phyloP scores from a whole-genome alignment of 768 basidiomycete genomes.

The Russula emetica region DNA sequence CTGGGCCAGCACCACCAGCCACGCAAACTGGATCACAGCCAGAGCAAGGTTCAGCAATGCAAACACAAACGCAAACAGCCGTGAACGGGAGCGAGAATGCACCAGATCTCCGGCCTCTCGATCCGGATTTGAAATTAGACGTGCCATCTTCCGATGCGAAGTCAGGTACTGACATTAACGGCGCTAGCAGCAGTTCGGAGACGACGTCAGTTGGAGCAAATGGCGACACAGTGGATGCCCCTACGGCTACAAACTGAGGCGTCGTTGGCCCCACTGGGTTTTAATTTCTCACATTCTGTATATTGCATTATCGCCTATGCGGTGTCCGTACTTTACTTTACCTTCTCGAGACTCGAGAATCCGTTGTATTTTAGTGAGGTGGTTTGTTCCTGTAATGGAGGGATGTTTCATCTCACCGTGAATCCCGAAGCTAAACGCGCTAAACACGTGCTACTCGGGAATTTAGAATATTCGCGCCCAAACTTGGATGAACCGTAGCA shows the following conservation, averaged over 20 bases:
- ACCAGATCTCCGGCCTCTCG: conserved; percentile 17
- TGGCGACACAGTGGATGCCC: conserved; percentile 1
- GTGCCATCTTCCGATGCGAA: conserved; percentile 11
- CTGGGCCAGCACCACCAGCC: conserved; percentile 11
- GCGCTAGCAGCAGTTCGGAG: conserved; percentile 15
- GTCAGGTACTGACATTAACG: conserved; percentile 19
- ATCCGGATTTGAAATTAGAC: conserved; percentile 16
- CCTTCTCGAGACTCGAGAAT: background rate
- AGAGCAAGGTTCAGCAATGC: conserved; percentile 9
- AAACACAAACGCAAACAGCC: background rate
- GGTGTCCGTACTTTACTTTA: conserved; percentile 9
- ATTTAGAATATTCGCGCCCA: background rate
- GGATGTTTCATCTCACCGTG: background rate
- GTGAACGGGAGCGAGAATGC: background rate
- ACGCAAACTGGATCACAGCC: conserved; percentile 16
- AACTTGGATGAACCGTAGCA: background rate
- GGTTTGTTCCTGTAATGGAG: background rate
- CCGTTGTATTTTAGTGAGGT: conserved; percentile 4
- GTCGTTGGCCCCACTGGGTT: background rate
- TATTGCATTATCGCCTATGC: conserved; percentile 2
- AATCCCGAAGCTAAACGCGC: background rate
- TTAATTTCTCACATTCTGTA: background rate
- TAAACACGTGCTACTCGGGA: background rate
- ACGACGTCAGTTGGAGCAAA: conserved; percentile 11
- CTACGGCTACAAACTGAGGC: conserved; percentile 4